Percentiles rank a stretch among this genome's conserved stretches.
phyloP scores from a whole-genome alignment of 2,329 filamentous ascomycete species.

The Byssochlamys sp. region DNA sequence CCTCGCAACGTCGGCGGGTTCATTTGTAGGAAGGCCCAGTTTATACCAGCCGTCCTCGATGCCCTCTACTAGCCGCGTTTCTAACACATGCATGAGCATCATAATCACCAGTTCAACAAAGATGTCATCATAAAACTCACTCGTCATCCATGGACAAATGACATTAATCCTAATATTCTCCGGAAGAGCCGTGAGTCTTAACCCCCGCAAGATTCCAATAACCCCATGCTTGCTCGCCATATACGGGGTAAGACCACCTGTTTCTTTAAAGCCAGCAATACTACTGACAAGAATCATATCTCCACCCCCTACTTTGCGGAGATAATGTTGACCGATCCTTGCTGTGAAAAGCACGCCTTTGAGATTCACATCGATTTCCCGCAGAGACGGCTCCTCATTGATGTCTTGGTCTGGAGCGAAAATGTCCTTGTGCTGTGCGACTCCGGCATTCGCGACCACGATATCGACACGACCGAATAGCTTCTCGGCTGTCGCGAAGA shows the following conservation, averaged over 20 bases:
- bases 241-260: constrained; percentile 10
- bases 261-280: constrained; percentile 14
- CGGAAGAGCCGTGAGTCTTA: constrained; percentile 9
- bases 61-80: constrained; percentile 9
- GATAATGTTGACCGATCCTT: constrained; percentile 14
- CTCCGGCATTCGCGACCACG: constrained; percentile 16
- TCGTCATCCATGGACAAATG: constrained; percentile 11
- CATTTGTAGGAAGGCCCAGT: constrained; percentile 13
- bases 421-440: constrained; percentile 9
- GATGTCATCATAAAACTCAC: not conserved
- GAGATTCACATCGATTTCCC: constrained; percentile 14
- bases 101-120: not conserved
- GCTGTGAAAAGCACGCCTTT: constrained; percentile 10
- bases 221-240: constrained; percentile 18
- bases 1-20: constrained; percentile 12
- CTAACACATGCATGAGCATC: constrained; percentile 1
- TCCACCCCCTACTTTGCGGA: constrained; percentile 9
- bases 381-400: constrained; percentile 10
- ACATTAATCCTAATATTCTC: constrained; percentile 7
- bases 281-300: constrained; percentile 13
- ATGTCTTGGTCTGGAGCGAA: constrained; percentile 11
- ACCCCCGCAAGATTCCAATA: constrained; percentile 14
- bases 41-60: constrained; percentile 15
- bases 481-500: constrained; percentile 12
- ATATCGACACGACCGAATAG: constrained; percentile 15